These are phyloP conservation scores for Mrakiaceae sp. DNA, from an alignment of 1,284 basidiomycete genomes.

Conservation along the genomic window DNA sequence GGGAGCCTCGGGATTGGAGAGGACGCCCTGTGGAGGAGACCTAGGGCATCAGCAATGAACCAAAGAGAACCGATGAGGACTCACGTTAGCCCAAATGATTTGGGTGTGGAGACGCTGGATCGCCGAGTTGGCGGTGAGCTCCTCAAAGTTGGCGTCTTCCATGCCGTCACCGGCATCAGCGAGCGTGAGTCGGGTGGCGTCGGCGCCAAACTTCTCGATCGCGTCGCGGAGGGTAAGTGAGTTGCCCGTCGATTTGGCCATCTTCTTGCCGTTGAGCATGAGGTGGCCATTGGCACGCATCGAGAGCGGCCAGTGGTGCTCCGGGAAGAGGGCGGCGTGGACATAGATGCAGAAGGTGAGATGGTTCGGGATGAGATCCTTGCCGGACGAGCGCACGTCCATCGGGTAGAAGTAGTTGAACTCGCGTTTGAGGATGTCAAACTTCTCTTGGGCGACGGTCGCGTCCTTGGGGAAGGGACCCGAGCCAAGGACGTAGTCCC, in stretches of 20 bases:
- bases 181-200: slow-evolving; percentile 76
- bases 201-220: slow-evolving; percentile 35
- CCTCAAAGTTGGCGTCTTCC: slow-evolving; percentile 88
- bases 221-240: slow-evolving; percentile 37
- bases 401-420: slow-evolving; percentile 98
- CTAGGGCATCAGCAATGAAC: neutral
- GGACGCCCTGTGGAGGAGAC: slow-evolving; percentile 54
- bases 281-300: slow-evolving; percentile 95
- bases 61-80: slow-evolving; percentile 23
- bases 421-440: slow-evolving; percentile 74
- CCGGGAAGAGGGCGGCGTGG: slow-evolving; percentile 88
- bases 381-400: slow-evolving; percentile 97
- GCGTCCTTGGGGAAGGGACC: slow-evolving; percentile 59
- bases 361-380: slow-evolving; percentile 95
- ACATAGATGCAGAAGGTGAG: slow-evolving; percentile 90
- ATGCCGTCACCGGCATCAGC: slow-evolving; percentile 97
- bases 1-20: slow-evolving; percentile 48
- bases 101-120: slow-evolving; percentile 90
- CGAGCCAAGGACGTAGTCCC: slow-evolving; percentile 83
- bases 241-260: slow-evolving; percentile 84
- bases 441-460: slow-evolving; percentile 57
- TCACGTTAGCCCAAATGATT: slow-evolving; percentile 79
- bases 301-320: slow-evolving; percentile 82
- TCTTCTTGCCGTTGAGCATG: slow-evolving; percentile 98
- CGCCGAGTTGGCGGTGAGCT: slow-evolving; percentile 95